These are phyloP conservation scores for Diaporthe amygdali DNA, from an alignment of 2,329 filamentous ascomycete genomes.

Conservation along the genomic window DNA sequence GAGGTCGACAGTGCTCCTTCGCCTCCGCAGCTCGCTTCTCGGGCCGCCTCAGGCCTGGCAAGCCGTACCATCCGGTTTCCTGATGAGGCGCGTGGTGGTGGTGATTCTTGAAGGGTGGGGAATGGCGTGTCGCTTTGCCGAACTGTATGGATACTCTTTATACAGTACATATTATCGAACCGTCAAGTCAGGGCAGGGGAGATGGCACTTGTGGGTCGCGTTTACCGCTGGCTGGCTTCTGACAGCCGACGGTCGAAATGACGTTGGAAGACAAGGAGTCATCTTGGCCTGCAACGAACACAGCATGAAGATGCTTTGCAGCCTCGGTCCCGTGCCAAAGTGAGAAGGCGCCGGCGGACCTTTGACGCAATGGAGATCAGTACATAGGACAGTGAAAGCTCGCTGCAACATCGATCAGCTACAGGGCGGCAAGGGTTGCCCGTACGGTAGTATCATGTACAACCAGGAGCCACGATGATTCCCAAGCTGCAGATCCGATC, in stretches of 20 bases:
- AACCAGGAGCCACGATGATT: neutral
- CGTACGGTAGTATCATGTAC: neutral
- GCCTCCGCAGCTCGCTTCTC: neutral
- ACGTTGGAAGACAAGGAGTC: neutral
- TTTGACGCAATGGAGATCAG: neutral
- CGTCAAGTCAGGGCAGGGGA: neutral
- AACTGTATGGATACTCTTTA: neutral
- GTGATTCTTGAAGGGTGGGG: neutral
- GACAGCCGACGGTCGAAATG: neutral
- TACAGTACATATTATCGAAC: neutral
- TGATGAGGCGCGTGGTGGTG: conserved; percentile 38
- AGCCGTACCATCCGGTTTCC: conserved; percentile 50
- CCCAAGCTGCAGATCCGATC: neutral
- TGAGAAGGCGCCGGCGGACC: neutral
- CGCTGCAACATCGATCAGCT: neutral
- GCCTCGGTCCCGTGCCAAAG: neutral
- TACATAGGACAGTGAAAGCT: neutral
- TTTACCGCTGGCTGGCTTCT: neutral
- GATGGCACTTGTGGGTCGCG: neutral
- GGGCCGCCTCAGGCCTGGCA: conserved; percentile 26
- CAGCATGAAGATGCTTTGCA: neutral
- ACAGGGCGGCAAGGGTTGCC: neutral
- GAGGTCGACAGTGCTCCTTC: neutral
- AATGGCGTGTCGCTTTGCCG: neutral
- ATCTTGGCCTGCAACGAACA: neutral